Evolutionary conservation across 2,329 filamentous ascomycete genomes (phyloP).

Genomic region (Biscogniauxia sp.): DNA sequence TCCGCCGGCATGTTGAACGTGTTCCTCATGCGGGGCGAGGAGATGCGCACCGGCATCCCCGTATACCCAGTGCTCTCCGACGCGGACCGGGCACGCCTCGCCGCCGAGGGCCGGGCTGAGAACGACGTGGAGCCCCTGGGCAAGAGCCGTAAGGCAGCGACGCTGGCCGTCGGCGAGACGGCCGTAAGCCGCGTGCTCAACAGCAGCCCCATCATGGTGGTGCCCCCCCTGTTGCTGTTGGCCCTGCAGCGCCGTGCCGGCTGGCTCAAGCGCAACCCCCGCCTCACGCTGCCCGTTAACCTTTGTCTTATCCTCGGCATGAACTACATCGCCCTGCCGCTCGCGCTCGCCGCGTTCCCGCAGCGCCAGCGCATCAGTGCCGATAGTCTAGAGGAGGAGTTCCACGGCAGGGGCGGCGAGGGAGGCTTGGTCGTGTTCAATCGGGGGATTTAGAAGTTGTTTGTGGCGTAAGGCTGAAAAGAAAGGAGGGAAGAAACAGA

Average conservation of each 20-base stretch:
- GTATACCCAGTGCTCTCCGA: slow-evolving; percentile 79
- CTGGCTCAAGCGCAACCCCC: slow-evolving; percentile 77
- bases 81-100: slow-evolving; percentile 59
- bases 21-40: slow-evolving; percentile 95
- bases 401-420: slow-evolving; percentile 75
- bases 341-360: slow-evolving; percentile 89
- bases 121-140: slow-evolving; percentile 71
- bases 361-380: slow-evolving; percentile 82
- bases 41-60: slow-evolving; percentile 90
- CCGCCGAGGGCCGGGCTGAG: slow-evolving; percentile 58
- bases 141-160: slow-evolving; percentile 84
- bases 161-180: slow-evolving; percentile 87
- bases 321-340: slow-evolving; percentile 81
- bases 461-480: not conserved
- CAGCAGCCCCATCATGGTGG: slow-evolving; percentile 93
- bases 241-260: slow-evolving; percentile 76
- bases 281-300: slow-evolving; percentile 79
- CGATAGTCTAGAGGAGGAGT: slow-evolving; percentile 77
- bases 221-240: slow-evolving; percentile 84
- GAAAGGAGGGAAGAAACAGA: no score
- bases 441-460: slow-evolving; percentile 70
- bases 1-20: slow-evolving; percentile 90
- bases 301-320: slow-evolving; percentile 82
- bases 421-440: slow-evolving; percentile 93
- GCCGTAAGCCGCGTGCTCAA: slow-evolving; percentile 90